Percentiles rank a stretch among this genome's conserved stretches.
These are phyloP conservation scores for Cercospora beticola DNA, from an alignment of 2,329 filamentous ascomycete species.

Conservation along the genomic window DNA sequence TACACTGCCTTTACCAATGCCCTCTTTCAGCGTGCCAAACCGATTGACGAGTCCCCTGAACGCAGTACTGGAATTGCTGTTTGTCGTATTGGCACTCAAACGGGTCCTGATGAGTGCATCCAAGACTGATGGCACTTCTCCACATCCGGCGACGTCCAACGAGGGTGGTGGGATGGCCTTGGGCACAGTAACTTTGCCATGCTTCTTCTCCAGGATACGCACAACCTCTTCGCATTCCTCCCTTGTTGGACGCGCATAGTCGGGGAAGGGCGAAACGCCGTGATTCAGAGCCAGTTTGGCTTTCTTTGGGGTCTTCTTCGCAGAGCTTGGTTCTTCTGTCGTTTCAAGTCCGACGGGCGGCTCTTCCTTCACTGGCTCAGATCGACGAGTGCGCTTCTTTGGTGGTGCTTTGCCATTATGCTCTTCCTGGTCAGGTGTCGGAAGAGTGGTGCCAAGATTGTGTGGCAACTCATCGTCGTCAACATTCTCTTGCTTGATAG, in stretches of 20 bases:
- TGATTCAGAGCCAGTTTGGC: conserved; percentile 49
- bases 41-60: conserved; percentile 63
- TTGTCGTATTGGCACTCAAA: conserved; percentile 61
- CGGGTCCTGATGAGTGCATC: conserved; percentile 64
- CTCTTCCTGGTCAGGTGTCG: conserved; percentile 32
- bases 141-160: conserved; percentile 68
- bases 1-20: conserved; percentile 68
- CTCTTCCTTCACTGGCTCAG: conserved; percentile 16
- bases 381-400: conserved; percentile 31
- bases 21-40: conserved; percentile 63
- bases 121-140: conserved; percentile 64
- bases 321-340: conserved; percentile 19
- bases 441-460: conserved; percentile 50
- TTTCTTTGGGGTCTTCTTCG: conserved; percentile 43
- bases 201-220: conserved; percentile 61
- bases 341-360: conserved; percentile 12
- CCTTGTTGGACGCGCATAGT: conserved; percentile 62
- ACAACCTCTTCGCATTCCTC: conserved; percentile 70
- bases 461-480: conserved; percentile 55
- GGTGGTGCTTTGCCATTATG: conserved; percentile 28
- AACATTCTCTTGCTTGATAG: conserved; percentile 40
- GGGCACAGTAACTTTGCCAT: conserved; percentile 65
- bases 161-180: conserved; percentile 69
- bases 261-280: conserved; percentile 64
- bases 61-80: conserved; percentile 62